phyloP scores from a whole-genome alignment of 345 rosid genomes.

The Eucalyptus cloeziana region DNA sequence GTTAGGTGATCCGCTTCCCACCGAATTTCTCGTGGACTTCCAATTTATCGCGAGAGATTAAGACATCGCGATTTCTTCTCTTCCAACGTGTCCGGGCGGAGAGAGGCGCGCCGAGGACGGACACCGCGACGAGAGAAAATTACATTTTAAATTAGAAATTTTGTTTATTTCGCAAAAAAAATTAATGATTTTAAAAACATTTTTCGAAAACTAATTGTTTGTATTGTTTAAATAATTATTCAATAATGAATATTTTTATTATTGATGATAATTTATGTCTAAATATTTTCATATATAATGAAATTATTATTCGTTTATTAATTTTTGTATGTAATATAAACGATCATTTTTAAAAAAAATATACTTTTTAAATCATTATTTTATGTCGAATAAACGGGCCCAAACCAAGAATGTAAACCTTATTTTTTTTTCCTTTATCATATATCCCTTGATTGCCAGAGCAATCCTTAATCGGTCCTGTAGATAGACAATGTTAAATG shows the following conservation, averaged over 20 bases:
- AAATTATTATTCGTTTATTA: too few species aligned
- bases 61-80: background rate
- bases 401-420: background rate
- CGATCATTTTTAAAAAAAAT: too few species aligned
- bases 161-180: too few species aligned
- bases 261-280: too few species aligned
- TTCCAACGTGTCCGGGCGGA: background rate
- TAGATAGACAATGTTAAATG: background rate
- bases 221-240: background rate
- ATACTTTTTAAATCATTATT: too few species aligned
- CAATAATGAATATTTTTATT: too few species aligned
- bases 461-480: background rate
- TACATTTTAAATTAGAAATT: too few species aligned
- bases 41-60: background rate
- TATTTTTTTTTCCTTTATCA: too few species aligned
- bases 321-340: too few species aligned
- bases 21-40: background rate
- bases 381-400: rapidly evolving
- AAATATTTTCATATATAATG: too few species aligned
- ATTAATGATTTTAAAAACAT: too few species aligned
- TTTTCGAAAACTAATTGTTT: background rate
- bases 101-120: background rate
- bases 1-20: background rate
- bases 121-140: background rate
- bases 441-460: background rate